These are phyloP conservation scores for Lactarius evosmus DNA, from an alignment of 768 basidiomycete genomes.

Conservation along the genomic window DNA sequence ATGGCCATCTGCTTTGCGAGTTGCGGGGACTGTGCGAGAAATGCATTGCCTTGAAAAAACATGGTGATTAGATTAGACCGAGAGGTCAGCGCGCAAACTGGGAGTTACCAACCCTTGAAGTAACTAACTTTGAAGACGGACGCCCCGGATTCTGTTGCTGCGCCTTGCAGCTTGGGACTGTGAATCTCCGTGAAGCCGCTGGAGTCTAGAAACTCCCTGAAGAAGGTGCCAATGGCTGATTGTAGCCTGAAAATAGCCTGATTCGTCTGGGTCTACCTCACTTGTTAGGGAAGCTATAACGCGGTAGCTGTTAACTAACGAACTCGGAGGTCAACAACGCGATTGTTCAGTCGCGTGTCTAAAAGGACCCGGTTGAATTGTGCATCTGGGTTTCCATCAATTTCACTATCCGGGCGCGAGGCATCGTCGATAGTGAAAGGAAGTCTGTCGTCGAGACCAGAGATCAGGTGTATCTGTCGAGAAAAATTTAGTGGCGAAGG, in stretches of 20 bases:
- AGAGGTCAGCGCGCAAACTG: neutral
- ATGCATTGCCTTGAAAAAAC: conserved; percentile 67
- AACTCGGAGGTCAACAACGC: conserved; percentile 90
- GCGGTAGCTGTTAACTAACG: conserved; percentile 31
- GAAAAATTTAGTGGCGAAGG: neutral
- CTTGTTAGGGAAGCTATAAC: conserved; percentile 9
- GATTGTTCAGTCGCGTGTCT: conserved; percentile 92
- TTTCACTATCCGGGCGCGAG: conserved; percentile 72
- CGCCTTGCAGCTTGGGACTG: conserved; percentile 94
- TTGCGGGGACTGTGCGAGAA: conserved; percentile 95
- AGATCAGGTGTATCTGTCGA: conserved; percentile 71
- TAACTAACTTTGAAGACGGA: conserved; percentile 97
- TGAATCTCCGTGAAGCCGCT: conserved; percentile 92
- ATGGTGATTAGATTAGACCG: conserved; percentile 3
- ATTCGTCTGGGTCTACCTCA: conserved; percentile 79
- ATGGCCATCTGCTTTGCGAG: conserved; percentile 99
- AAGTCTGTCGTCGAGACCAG: conserved; percentile 72
- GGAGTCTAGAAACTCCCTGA: conserved; percentile 73
- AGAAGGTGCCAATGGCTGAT: conserved; percentile 81
- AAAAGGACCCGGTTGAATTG: conserved; percentile 81
- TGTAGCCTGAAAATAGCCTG: conserved; percentile 94
- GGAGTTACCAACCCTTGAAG: conserved; percentile 73
- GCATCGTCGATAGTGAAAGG: conserved; percentile 96
- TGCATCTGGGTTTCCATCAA: conserved; percentile 47
- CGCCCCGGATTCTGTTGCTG: conserved; percentile 95